Evolutionary conservation across 352 stramenopile species (phyloP), one percentile per base, ranked within the genome.

Genomic region (Pythium coloratum): DNA sequence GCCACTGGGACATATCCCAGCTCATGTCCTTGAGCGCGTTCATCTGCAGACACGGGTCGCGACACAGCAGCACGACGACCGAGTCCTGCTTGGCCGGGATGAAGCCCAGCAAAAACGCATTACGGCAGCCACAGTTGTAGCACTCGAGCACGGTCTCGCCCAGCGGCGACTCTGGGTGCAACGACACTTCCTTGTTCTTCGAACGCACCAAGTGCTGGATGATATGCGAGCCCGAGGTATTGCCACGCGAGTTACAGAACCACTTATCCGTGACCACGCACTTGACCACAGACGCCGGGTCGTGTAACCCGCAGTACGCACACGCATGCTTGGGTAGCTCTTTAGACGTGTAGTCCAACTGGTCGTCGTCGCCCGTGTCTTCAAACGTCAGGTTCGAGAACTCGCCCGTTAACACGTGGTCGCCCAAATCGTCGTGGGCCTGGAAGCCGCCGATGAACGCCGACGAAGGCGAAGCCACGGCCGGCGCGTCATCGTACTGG

Each of bases 71-170:
- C 10, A 99, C 97, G 20, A 99, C 97, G 32, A 99, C 96, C 42
- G 89, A 95, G 69, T 98, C 93, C 58, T 94, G 85, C 63, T 98
- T 98, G 24, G 97, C 97, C 1, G 97, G 97, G 57, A 99, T 98
- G 73, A 99, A 99, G 28, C 98, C 98, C 50, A 99, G 77, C 47
- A 99, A 76, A 71, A 99, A 99, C 8, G 97, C 94, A 78, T 99
- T 99, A 63, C 96, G 94, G 62, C 89, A 97, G 55, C 94, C 95
- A 71, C 97, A 99, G 84, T 99, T 99, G 88, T 99, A 99, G 82
- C 98, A 99, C 83, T 99, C 97, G 38, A 99, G 76, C 38, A 98
- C 84, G 0, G 97, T 99, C 70, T 99, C 97, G 18, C 97, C 97
- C 36, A 99, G 77, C 14, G 97, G 97, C 42, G 90, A 98, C 71